A percentile compares a stretch with the other conserved stretches of the same genome.
Evolutionary conservation across 768 basidiomycete species (phyloP).

Genomic region (Asterophora lycoperdoides): DNA sequence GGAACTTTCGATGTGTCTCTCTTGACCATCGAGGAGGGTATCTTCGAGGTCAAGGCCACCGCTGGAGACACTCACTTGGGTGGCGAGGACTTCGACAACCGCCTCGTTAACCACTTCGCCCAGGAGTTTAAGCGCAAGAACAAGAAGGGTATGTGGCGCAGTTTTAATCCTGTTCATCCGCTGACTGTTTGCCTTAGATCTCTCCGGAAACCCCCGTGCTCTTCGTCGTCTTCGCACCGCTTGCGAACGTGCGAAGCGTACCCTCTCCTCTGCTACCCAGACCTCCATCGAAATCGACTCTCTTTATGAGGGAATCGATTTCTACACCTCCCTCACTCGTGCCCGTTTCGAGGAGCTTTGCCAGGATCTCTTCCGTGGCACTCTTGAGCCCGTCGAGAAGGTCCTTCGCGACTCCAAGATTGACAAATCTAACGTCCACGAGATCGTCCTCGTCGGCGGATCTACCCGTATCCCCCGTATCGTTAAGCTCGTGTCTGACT

Average conservation of each 20-base stretch:
- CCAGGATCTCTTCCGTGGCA: constrained; percentile 91
- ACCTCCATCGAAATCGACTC: constrained; percentile 98
- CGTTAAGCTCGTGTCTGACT: constrained; percentile 95
- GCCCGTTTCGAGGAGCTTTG: constrained; percentile 97
- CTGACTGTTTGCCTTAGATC: constrained; percentile 42
- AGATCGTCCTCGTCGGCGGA: constrained; percentile 96
- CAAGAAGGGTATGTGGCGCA: constrained; percentile 72
- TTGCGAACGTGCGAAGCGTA: constrained; percentile 98
- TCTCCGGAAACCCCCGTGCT: constrained; percentile 89
- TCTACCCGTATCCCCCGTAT: constrained; percentile 98
- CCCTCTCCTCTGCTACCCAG: constrained; percentile 93
- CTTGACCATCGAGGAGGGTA: constrained; percentile 93
- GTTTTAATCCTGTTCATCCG: background rate
- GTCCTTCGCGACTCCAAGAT: constrained; percentile 98
- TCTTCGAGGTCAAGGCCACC: constrained; percentile 97
- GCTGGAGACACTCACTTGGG: constrained; percentile 98
- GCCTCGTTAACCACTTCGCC: constrained; percentile 94
- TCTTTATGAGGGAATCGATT: constrained; percentile 95
- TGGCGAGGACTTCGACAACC: constrained; percentile 98
- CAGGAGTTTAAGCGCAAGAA: constrained; percentile 97
- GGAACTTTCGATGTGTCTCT: constrained; percentile 99
- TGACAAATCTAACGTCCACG: constrained; percentile 92
- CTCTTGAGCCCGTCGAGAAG: constrained; percentile 95
- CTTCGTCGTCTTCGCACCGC: constrained; percentile 96
- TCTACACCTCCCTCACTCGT: constrained; percentile 97